phyloP scores from a whole-genome alignment of 208 protist genomes.

The Wallacemonas rigidus region DNA sequence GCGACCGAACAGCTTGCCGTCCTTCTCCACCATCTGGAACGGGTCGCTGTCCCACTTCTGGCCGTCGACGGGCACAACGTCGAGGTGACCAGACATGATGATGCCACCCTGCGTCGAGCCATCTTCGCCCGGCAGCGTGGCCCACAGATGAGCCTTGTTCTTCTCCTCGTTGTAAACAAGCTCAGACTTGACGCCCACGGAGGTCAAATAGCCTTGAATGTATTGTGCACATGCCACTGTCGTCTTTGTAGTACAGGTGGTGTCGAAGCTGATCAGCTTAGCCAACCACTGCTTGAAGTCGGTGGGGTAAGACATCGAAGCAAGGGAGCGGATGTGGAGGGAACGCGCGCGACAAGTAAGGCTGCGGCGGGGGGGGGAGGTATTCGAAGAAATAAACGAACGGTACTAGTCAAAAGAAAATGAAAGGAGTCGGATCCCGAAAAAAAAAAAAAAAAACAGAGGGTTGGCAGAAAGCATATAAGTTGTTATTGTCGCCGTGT shows the following conservation, averaged over 20 bases:
- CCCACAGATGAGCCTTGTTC: constrained; percentile 57
- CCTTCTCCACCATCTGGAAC: constrained; percentile 52
- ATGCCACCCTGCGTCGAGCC: constrained; percentile 54
- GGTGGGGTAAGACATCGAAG: constrained; percentile 15
- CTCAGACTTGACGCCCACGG: constrained; percentile 35
- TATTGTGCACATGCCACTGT: constrained; percentile 38
- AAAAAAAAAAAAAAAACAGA: too few species aligned
- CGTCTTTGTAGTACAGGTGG: constrained; percentile 59
- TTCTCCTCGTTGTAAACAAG: constrained; percentile 39
- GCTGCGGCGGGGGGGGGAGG: too few species aligned
- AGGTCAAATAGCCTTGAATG: constrained; percentile 35
- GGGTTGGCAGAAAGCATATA: too few species aligned
- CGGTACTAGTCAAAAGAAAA: too few species aligned
- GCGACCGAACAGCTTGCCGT: constrained; percentile 60
- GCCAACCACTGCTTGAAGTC: constrained; percentile 35
- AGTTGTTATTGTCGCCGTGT: too few species aligned
- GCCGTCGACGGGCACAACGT: constrained; percentile 74
- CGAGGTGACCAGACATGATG: constrained; percentile 56
- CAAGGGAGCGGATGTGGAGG: neutral
- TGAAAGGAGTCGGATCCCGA: too few species aligned
- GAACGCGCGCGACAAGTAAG: too few species aligned
- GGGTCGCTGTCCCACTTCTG: constrained; percentile 72
- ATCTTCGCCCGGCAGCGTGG: constrained; percentile 45
- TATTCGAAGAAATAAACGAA: too few species aligned
- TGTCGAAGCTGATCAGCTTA: constrained; percentile 64